Percentiles rank a stretch among this genome's conserved stretches.
These are phyloP conservation scores for Malus fusca DNA, from an alignment of 306 rosid species.

Conservation along the genomic window DNA sequence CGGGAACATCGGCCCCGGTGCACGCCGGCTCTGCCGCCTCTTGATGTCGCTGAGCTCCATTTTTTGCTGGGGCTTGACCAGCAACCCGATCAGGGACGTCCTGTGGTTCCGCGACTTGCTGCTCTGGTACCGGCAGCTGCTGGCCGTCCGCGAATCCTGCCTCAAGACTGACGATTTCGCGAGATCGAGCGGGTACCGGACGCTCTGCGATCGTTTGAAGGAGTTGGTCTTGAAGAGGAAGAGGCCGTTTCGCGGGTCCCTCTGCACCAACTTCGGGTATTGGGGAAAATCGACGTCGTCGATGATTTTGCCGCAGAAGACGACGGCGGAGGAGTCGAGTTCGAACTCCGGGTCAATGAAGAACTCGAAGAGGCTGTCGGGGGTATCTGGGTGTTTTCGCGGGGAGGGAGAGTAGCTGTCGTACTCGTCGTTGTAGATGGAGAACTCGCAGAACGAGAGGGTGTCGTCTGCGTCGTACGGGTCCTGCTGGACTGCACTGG, in stretches of 20 bases:
- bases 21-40: constrained; percentile 12
- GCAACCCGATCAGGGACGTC: constrained; percentile 5
- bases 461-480: constrained; percentile 1
- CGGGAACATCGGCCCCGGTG: constrained; percentile 13
- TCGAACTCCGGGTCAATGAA: not conserved
- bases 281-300: not conserved
- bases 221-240: constrained; percentile 17
- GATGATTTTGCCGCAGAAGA: constrained; percentile 19
- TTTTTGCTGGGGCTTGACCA: constrained; percentile 10
- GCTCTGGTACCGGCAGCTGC: not conserved
- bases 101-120: constrained; percentile 1
- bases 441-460: constrained; percentile 25
- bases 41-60: constrained; percentile 23
- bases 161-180: not conserved
- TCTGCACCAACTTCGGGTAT: not conserved
- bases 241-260: constrained; percentile 24
- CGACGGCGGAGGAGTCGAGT: not conserved
- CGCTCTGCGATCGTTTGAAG: constrained; percentile 15
- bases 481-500: not conserved
- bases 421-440: not conserved
- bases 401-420: not conserved
- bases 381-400: not conserved
- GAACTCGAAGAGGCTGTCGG: constrained; percentile 22
- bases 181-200: not conserved
- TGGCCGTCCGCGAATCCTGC: not conserved